Conservation (phyloP, 2,329 filamentous ascomycete species). For the Cercospora citrullina region DNA sequence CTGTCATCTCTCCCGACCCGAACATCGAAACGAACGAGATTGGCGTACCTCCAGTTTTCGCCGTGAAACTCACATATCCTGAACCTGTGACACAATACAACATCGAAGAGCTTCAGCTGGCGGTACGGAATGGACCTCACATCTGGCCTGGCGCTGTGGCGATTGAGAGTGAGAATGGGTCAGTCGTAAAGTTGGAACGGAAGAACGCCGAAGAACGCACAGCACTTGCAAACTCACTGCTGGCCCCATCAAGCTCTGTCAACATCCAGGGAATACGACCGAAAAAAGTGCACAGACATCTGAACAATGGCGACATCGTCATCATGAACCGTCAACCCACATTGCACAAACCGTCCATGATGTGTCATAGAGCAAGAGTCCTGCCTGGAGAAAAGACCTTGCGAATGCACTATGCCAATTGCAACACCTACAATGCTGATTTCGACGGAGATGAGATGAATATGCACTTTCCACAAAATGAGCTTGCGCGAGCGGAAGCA, state of each 20-base stretch:
- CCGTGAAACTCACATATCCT: conserved; percentile 91
- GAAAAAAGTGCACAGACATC: conserved; percentile 95
- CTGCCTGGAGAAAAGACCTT: conserved; percentile 94
- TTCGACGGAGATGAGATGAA: conserved; percentile 99
- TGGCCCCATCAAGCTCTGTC: conserved; percentile 72
- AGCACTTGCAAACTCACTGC: conserved; percentile 86
- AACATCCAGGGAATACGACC: conserved; percentile 74
- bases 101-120: conserved; percentile 91
- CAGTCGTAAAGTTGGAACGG: conserved; percentile 80
- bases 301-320: conserved; percentile 95
- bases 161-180: conserved; percentile 93
- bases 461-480: conserved; percentile 99
- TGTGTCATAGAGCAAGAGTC: conserved; percentile 92
- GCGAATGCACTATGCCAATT: conserved; percentile 99
- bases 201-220: conserved; percentile 87
- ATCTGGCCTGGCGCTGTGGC: conserved; percentile 93
- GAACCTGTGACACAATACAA: conserved; percentile 98
- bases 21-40: conserved; percentile 99
- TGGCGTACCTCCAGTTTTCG: conserved; percentile 96
- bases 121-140: conserved; percentile 89
- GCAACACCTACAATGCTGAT: conserved; percentile 98
- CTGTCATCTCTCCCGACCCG: conserved; percentile 96
- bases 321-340: conserved; percentile 99
- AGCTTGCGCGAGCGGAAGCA: conserved; percentile 88
- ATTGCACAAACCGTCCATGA: conserved; percentile 97